A percentile compares a stretch with the other conserved stretches of the same genome.
Evolutionary conservation across 495 filamentous ascomycete genomes (phyloP).

Genomic region (Aspergillus baeticus): DNA sequence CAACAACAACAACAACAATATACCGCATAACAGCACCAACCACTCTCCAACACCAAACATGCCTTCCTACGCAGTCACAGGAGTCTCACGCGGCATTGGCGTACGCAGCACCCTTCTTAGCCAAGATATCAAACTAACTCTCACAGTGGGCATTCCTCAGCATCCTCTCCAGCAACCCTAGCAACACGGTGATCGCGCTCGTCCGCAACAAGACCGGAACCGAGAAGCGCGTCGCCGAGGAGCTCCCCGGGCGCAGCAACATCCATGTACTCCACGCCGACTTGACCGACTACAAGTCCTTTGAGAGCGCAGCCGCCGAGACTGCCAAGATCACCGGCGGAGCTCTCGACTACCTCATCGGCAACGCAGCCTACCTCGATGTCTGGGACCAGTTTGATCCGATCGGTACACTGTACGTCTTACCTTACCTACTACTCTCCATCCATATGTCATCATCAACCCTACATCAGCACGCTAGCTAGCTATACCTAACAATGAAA

Average conservation of each 20-base stretch:
- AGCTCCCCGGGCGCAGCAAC: slow-evolving; percentile 2
- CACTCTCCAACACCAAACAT: slow-evolving; percentile 7
- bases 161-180: slow-evolving; percentile 2
- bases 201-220: slow-evolving; percentile 11
- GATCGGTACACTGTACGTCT: slow-evolving; percentile 5
- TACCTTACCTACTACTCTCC: not conserved
- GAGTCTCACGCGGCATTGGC: slow-evolving; percentile 9
- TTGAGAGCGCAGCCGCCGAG: slow-evolving; percentile 5
- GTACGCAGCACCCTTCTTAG: not conserved
- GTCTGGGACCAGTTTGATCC: not conserved
- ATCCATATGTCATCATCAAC: not conserved
- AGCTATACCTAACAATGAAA: not conserved
- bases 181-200: slow-evolving; percentile 8
- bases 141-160: slow-evolving; percentile 4
- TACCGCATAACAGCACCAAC: too few species aligned
- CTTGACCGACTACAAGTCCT: slow-evolving; percentile 1
- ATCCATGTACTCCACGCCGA: slow-evolving; percentile 9
- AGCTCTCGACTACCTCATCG: slow-evolving; percentile 10
- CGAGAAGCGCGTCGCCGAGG: not conserved
- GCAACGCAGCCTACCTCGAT: slow-evolving; percentile 1
- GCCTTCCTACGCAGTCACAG: slow-evolving; percentile 9
- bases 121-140: not conserved
- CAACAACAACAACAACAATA: not conserved
- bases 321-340: slow-evolving; percentile 10
- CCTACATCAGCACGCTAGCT: not conserved